These are phyloP conservation scores for Globisporangium cylindrosporum DNA, from an alignment of 352 stramenopile species.

Conservation along the genomic window DNA sequence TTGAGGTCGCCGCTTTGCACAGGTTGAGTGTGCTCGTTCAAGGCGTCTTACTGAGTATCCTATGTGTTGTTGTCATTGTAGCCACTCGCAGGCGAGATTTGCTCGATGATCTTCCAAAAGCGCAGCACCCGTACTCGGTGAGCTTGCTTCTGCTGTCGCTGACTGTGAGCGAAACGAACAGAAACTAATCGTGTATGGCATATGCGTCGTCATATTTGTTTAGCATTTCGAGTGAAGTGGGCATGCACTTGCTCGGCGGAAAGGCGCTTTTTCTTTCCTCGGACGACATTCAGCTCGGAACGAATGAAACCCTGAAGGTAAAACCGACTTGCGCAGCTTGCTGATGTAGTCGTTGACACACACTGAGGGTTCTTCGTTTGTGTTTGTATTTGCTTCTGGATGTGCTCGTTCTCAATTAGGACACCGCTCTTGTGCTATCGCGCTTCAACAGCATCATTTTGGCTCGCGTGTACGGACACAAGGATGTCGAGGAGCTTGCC, in stretches of 20 bases:
- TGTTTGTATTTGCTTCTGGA: not conserved
- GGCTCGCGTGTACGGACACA: slow-evolving; percentile 93
- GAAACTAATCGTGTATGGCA: not conserved
- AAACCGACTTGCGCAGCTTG: not conserved
- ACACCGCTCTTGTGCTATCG: slow-evolving; percentile 84
- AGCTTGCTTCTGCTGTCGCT: not conserved
- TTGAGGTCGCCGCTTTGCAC: not conserved
- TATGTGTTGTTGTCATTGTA: slow-evolving; percentile 8
- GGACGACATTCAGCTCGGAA: slow-evolving; percentile 97
- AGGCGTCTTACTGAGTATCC: not conserved
- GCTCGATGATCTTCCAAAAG: slow-evolving; percentile 96
- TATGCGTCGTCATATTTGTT: not conserved
- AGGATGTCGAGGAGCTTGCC: slow-evolving; percentile 87
- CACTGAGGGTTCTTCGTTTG: not conserved
- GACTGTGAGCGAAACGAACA: not conserved
- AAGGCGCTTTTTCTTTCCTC: slow-evolving; percentile 96
- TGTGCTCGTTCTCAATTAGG: slow-evolving; percentile 17
- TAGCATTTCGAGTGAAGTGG: slow-evolving; percentile 92
- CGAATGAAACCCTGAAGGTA: slow-evolving; percentile 95
- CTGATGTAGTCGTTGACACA: not conserved
- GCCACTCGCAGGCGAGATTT: slow-evolving; percentile 68
- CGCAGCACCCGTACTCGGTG: slow-evolving; percentile 88
- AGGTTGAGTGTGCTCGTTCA: not conserved
- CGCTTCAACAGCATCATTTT: slow-evolving; percentile 97
- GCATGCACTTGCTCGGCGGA: slow-evolving; percentile 95